Percentiles rank a stretch among this genome's conserved stretches.
Conservation (phyloP, 2,329 filamentous ascomycete species). For the Cordyceps militaris region DNA sequence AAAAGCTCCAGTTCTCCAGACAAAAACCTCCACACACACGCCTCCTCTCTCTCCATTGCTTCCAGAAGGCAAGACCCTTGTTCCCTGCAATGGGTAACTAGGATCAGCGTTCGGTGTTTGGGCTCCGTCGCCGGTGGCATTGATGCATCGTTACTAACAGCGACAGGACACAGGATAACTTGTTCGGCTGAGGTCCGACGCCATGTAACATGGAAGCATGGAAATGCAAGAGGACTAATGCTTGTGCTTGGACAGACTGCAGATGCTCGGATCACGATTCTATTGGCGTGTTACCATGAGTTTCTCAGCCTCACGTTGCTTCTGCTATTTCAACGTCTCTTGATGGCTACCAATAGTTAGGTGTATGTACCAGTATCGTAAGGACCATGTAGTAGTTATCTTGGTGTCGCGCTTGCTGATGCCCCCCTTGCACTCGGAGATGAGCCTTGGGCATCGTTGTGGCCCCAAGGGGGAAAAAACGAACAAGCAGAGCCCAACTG, state of each 20-base stretch:
- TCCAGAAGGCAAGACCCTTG: conserved; percentile 9
- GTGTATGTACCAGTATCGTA: too few species aligned
- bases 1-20: background rate
- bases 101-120: conserved; percentile 5
- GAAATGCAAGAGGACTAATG: background rate
- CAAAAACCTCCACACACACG: background rate
- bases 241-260: background rate
- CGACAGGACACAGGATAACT: background rate
- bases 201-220: background rate
- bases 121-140: background rate
- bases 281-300: background rate
- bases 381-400: too few species aligned
- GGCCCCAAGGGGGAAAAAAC: background rate
- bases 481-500: background rate
- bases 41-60: background rate
- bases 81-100: background rate
- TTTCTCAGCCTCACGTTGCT: background rate
- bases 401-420: too few species aligned
- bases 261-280: background rate
- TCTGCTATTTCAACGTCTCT: background rate
- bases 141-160: conserved; percentile 1
- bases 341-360: background rate
- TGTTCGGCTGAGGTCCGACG: background rate
- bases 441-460: background rate
- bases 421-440: background rate